phyloP scores from a whole-genome alignment of 306 rosid species.

The Quercus wislizeni region DNA sequence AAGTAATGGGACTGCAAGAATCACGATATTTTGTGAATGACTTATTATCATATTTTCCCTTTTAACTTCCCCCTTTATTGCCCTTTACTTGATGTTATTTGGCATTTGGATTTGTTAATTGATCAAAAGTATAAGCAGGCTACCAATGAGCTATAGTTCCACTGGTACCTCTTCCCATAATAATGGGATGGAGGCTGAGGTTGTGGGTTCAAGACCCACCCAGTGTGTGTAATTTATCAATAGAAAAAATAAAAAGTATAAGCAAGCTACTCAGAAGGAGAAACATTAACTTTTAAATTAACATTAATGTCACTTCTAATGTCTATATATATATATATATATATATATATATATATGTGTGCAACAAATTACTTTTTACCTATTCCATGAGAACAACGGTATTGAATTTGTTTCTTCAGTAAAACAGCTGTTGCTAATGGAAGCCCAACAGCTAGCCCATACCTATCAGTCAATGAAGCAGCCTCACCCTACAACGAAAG shows the following conservation, averaged over 20 bases:
- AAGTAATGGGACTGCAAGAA: background rate
- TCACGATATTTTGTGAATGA: background rate
- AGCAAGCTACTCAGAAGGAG: no score
- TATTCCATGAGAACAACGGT: constrained; percentile 68
- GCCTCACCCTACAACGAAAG: constrained; percentile 76
- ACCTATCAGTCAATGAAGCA: constrained; percentile 73
- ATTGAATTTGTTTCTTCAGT: constrained; percentile 61
- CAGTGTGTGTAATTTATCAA: no score
- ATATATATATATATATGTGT: background rate
- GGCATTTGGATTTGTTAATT: background rate
- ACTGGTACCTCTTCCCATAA: no score
- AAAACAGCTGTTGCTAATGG: constrained; percentile 55
- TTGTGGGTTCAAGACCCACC: no score
- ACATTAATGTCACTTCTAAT: no score
- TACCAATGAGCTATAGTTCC: background rate
- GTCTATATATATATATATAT: no score
- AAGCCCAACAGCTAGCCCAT: constrained; percentile 73
- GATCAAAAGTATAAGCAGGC: background rate
- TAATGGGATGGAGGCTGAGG: no score
- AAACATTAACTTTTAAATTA: no score
- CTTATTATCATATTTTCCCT: background rate
- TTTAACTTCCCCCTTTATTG: background rate
- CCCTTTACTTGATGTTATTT: background rate
- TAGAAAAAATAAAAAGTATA: no score
- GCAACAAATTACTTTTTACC: constrained; percentile 39